Conservation (phyloP, 2,329 filamentous ascomycete species). For the Elsinoe batatas region DNA sequence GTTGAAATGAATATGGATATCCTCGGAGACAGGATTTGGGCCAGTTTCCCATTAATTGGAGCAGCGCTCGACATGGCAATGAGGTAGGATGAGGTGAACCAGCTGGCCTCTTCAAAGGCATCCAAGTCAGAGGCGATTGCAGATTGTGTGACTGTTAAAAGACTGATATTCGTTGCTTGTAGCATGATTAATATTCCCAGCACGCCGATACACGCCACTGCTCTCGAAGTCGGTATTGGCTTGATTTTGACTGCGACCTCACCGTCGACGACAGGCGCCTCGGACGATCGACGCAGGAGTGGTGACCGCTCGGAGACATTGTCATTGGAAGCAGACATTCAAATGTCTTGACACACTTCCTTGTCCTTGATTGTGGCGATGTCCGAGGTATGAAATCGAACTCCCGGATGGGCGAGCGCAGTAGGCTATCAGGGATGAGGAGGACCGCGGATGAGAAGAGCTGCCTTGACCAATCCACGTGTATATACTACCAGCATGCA, state of each 20-base stretch:
- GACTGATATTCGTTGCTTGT: constrained; percentile 60
- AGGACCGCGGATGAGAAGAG: background rate
- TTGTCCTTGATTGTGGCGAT: too few species aligned
- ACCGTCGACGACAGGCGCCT: background rate
- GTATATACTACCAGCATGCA: background rate
- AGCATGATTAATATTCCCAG: constrained; percentile 28
- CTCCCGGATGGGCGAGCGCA: too few species aligned
- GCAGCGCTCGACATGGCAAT: constrained; percentile 50
- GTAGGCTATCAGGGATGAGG: too few species aligned
- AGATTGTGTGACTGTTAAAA: constrained; percentile 72
- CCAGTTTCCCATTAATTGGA: constrained; percentile 61
- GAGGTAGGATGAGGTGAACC: constrained; percentile 75
- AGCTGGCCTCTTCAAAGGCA: constrained; percentile 62
- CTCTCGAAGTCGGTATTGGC: constrained; percentile 11
- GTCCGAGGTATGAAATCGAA: too few species aligned
- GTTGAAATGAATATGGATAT: constrained; percentile 55
- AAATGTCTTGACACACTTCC: background rate
- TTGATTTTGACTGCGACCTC: constrained; percentile 7
- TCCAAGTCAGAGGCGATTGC: constrained; percentile 64
- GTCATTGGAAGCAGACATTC: constrained; percentile 6
- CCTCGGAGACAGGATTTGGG: constrained; percentile 62
- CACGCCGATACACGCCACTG: constrained; percentile 15
- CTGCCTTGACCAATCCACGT: background rate
- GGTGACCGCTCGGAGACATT: constrained; percentile 11
- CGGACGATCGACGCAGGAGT: background rate